Evolutionary conservation across 2,329 filamentous ascomycete species (phyloP).

Genomic region (Neospermospora avenae): DNA sequence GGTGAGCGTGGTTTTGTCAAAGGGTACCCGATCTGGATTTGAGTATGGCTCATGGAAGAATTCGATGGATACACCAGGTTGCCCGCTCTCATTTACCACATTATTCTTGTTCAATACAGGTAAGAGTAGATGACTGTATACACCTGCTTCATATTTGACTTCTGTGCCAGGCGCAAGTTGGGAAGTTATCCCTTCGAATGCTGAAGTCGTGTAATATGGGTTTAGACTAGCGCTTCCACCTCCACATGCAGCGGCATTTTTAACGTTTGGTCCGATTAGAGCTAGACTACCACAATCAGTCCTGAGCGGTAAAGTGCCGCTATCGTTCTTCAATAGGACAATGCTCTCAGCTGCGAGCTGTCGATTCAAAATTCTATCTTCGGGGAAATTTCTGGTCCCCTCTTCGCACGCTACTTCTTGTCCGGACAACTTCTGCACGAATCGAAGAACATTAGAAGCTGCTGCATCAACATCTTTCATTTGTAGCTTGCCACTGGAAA

Average conservation of each 20-base stretch:
- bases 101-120: not conserved
- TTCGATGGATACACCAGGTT: not conserved
- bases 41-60: slow-evolving; percentile 1
- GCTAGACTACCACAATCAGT: slow-evolving; percentile 39
- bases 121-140: not conserved
- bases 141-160: not conserved
- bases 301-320: slow-evolving; percentile 49
- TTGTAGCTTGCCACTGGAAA: not conserved
- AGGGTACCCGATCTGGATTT: not conserved
- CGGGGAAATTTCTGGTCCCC: slow-evolving; percentile 17
- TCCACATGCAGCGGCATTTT: slow-evolving; percentile 34
- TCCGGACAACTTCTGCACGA: slow-evolving; percentile 15
- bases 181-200: slow-evolving; percentile 27
- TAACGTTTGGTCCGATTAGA: slow-evolving; percentile 54
- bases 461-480: slow-evolving; percentile 4
- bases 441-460: slow-evolving; percentile 19
- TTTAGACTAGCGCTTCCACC: slow-evolving; percentile 36
- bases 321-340: slow-evolving; percentile 62
- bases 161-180: slow-evolving; percentile 24
- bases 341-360: slow-evolving; percentile 52
- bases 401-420: not conserved
- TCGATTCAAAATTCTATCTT: slow-evolving; percentile 45
- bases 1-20: not conserved
- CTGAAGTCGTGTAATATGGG: slow-evolving; percentile 34
- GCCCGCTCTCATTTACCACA: not conserved